Evolutionary conservation across 2,329 filamentous ascomycete genomes (phyloP).

Genomic region (Trichoderma brevicompactum): DNA sequence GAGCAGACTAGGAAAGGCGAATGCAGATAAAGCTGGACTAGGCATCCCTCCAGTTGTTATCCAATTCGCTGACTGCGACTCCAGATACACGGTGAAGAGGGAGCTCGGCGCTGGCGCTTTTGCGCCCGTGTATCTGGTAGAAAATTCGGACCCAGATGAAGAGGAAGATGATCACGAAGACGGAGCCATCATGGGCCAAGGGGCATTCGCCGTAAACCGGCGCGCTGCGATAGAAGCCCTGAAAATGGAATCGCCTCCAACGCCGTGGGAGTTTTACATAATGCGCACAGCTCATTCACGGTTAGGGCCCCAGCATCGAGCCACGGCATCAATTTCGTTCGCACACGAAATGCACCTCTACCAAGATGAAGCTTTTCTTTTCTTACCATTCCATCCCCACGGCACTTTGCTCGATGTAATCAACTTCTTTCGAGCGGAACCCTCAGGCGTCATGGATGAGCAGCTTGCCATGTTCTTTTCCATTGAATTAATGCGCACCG

Average conservation of each 20-base stretch:
- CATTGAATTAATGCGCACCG: constrained; percentile 85
- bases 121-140: constrained; percentile 90
- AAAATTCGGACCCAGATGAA: constrained; percentile 64
- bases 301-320: constrained; percentile 71
- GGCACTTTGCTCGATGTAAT: constrained; percentile 94
- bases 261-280: constrained; percentile 95
- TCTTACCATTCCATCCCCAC: constrained; percentile 85
- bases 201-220: constrained; percentile 59
- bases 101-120: constrained; percentile 94
- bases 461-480: constrained; percentile 92
- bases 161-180: constrained; percentile 53
- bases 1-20: constrained; percentile 58
- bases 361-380: constrained; percentile 83
- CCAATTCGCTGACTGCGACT: constrained; percentile 65
- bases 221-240: constrained; percentile 76
- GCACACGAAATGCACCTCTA: constrained; percentile 93
- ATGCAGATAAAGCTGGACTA: constrained; percentile 65
- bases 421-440: constrained; percentile 78
- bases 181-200: constrained; percentile 62
- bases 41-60: constrained; percentile 65
- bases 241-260: constrained; percentile 91
- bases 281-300: constrained; percentile 81
- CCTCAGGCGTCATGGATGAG: constrained; percentile 82
- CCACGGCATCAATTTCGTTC: constrained; percentile 75
- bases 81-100: constrained; percentile 76